phyloP scores from a whole-genome alignment of 345 rosid species.

The Passiflora organensis region DNA sequence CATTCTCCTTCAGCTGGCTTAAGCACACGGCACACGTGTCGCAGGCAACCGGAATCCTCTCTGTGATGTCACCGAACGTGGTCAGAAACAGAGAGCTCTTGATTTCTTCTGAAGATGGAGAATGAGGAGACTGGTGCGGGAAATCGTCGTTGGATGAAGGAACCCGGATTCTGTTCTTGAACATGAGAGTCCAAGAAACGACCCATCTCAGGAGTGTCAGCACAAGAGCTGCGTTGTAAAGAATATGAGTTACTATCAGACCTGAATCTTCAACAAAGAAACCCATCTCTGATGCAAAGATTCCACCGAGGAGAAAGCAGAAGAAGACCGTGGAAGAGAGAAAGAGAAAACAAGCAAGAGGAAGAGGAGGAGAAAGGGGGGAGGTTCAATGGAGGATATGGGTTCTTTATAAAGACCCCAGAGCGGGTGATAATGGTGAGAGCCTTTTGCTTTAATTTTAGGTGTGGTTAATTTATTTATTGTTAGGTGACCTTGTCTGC shows the following conservation, averaged over 20 bases:
- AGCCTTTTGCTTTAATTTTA: background rate
- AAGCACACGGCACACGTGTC: conserved; percentile 88
- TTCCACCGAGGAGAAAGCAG: background rate
- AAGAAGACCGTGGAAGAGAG: background rate
- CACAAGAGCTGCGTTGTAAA: conserved; percentile 70
- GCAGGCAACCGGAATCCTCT: conserved; percentile 25
- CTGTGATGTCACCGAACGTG: conserved; percentile 50
- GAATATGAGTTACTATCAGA: conserved; percentile 43
- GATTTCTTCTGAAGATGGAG: conserved; percentile 42
- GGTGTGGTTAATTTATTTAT: background rate
- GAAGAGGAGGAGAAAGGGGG: conserved; percentile 23
- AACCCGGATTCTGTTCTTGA: conserved; percentile 35
- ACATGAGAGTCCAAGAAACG: conserved; percentile 47
- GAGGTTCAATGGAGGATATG: background rate
- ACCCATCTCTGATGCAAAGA: conserved; percentile 32
- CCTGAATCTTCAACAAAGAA: conserved; percentile 63
- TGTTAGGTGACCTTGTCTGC: background rate
- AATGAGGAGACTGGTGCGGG: background rate
- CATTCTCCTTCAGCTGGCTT: conserved; percentile 39
- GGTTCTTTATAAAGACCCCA: conserved; percentile 20
- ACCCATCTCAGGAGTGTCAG: conserved; percentile 70
- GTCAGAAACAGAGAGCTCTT: conserved; percentile 51
- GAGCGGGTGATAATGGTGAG: conserved; percentile 1
- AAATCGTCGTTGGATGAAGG: conserved; percentile 6
- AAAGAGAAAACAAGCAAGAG: background rate